Evolutionary conservation across 2,329 filamentous ascomycete species (phyloP).

Genomic region (Neopestalotiopsis sp.): DNA sequence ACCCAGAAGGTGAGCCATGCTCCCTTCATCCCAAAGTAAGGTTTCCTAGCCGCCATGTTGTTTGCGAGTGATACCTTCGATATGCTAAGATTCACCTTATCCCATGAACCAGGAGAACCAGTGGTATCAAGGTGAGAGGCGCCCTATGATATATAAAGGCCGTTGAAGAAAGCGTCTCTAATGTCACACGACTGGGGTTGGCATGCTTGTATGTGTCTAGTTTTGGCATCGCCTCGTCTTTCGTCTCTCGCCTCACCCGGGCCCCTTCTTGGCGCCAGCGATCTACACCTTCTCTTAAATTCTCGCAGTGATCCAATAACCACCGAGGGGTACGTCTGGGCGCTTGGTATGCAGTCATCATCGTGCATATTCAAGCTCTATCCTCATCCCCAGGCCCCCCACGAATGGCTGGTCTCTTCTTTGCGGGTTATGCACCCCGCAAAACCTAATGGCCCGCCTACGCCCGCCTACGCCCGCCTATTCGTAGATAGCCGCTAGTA

Average conservation of each 20-base stretch:
- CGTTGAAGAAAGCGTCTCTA: neutral
- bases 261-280: neutral
- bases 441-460: neutral
- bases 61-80: neutral
- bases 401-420: neutral
- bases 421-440: slow-evolving; percentile 1
- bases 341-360: neutral
- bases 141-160: neutral
- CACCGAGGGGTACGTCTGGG: neutral
- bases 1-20: slow-evolving; percentile 33
- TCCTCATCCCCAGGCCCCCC: neutral
- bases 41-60: slow-evolving; percentile 11
- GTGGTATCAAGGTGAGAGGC: neutral
- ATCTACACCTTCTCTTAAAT: neutral
- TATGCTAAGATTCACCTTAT: neutral
- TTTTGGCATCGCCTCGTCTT: neutral
- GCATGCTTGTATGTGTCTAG: neutral
- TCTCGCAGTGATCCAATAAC: neutral
- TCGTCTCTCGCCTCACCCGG: slow-evolving; percentile 1
- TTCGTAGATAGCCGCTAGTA: too few relatives aligned
- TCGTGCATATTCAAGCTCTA: neutral
- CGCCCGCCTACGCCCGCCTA: neutral
- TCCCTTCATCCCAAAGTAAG: slow-evolving; percentile 29
- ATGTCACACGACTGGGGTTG: neutral
- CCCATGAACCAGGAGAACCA: neutral